Conservation (phyloP, 176 grass and related monocot species). For the Echinochloa phyllopogon region DNA sequence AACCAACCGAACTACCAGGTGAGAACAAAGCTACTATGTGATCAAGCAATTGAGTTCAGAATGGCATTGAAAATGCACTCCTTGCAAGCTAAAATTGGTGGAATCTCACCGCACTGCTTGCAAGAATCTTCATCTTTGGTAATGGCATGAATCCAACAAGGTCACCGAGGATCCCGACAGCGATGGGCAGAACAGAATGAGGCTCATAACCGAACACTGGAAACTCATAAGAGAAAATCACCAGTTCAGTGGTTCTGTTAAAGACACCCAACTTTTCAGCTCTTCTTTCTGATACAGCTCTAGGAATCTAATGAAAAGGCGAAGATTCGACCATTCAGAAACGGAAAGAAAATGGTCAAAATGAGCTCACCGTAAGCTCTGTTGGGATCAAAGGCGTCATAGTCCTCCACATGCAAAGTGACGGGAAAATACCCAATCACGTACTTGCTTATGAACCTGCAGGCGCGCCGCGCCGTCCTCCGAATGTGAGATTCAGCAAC, state of each 20-base stretch:
- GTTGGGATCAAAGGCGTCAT: slow-evolving; percentile 66
- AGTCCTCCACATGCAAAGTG: slow-evolving; percentile 80
- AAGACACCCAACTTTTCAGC: not conserved
- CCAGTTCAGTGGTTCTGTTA: not conserved
- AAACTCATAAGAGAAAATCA: not conserved
- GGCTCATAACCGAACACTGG: slow-evolving; percentile 93
- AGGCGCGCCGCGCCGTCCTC: slow-evolving; percentile 8
- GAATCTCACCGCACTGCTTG: slow-evolving; percentile 81
- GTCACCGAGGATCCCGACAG: slow-evolving; percentile 50
- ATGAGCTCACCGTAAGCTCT: slow-evolving; percentile 79
- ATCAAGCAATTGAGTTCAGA: not conserved
- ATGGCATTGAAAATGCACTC: not conserved
- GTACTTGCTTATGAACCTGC: slow-evolving; percentile 83
- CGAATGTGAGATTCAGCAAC: slow-evolving; percentile 41
- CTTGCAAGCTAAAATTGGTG: not conserved
- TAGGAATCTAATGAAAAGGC: not conserved
- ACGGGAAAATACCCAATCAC: slow-evolving; percentile 83
- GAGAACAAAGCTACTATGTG: slow-evolving; percentile 5
- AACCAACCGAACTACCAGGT: slow-evolving; percentile 1
- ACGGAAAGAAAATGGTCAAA: not conserved
- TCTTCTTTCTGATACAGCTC: not conserved
- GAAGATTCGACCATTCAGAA: slow-evolving; percentile 8
- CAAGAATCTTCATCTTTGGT: slow-evolving; percentile 72
- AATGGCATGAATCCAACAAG: slow-evolving; percentile 84
- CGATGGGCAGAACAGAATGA: slow-evolving; percentile 89